These are phyloP conservation scores for Cymbopogon flexuosus DNA, from an alignment of 202 grass and related monocot species.

Conservation along the genomic window DNA sequence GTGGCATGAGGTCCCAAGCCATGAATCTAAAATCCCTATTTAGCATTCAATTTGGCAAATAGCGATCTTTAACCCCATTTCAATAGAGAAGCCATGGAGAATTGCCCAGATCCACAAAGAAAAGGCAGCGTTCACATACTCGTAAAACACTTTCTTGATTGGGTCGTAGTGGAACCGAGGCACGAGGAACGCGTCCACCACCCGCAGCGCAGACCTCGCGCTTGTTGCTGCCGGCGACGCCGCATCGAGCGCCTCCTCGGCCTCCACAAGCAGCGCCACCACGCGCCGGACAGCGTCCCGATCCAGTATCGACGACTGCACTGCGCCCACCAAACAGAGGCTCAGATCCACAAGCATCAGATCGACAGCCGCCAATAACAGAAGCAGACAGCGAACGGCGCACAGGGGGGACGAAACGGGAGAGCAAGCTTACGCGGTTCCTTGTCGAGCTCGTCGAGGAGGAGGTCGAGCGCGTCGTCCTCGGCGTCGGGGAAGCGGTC, in stretches of 20 bases:
- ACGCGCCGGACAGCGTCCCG: constrained; percentile 61
- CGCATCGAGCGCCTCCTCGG: constrained; percentile 54
- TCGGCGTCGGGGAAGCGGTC: constrained; percentile 70
- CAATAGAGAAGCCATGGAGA: neutral
- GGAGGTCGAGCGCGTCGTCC: constrained; percentile 85
- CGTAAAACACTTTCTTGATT: constrained; percentile 93
- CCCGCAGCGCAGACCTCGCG: constrained; percentile 48
- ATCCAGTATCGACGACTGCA: constrained; percentile 74
- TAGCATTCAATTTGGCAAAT: neutral
- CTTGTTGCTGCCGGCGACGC: constrained; percentile 40
- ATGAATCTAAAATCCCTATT: neutral
- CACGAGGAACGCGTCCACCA: constrained; percentile 78
- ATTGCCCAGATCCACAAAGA: constrained; percentile 28
- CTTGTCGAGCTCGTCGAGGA: constrained; percentile 60
- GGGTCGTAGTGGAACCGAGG: constrained; percentile 72
- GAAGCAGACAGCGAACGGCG: neutral
- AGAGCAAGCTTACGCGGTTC: constrained; percentile 34
- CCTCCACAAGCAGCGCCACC: constrained; percentile 60
- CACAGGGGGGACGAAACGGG: neutral
- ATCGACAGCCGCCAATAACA: neutral
- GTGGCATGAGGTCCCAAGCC: neutral
- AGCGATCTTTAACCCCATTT: neutral
- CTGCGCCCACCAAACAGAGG: constrained; percentile 26
- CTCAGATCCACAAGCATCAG: neutral
- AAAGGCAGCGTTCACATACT: constrained; percentile 47